Base-by-base conservation (phyloP, 495 filamentous ascomycete genomes). In the Penicillium arizonense region DNA sequence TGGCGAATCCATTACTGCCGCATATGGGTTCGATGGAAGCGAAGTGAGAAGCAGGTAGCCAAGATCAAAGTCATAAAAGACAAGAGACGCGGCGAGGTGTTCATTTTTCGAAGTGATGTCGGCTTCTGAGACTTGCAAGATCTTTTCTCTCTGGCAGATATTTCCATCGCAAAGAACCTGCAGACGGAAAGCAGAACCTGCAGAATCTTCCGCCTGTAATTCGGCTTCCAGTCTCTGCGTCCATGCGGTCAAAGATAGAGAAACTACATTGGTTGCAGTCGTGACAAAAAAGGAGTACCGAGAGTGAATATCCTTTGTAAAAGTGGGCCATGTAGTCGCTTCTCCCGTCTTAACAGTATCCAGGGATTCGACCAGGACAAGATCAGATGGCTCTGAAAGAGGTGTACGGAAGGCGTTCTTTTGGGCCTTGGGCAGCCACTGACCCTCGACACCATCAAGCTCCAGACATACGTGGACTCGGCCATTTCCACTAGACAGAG, bases 211-310 rank as follows among this genome's bases (percentile, higher is more conserved):
- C 14, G 76, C 77, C 43, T 82, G 76, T 3, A 96, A 72, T 66
- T 96, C 91, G 30, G 77, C 79, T 69, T 94, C 88, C 2, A 96
- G 77, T 30, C 82, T 79, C 52, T 84, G 84, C 6, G 87, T 80
- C 89, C 90, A 96, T 1, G 87, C 79, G 5, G 79, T 69, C 47
- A 95, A 70, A 2, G 85, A 89, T 44, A 96, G 73, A 60, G 77
- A 87, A 5, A 75, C 85, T 24, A 96, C 82, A 42, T 87, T 88
- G 10, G 76, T 82, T 14, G 80, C 69, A 48, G 87, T 83, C 0
- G 90, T 95, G 49, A 93, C 79, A 58, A 86, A 94, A 64, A 94
- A 87, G 3, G 82, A 81, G 63, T 94, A 91, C 33, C 83, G 82
- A 3, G 88, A 90, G 34, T 81, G 78, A 28, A 83, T 71, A 63